Evolutionary conservation across 2,329 filamentous ascomycete genomes (phyloP).

Genomic region (Epichloe uncinata): DNA sequence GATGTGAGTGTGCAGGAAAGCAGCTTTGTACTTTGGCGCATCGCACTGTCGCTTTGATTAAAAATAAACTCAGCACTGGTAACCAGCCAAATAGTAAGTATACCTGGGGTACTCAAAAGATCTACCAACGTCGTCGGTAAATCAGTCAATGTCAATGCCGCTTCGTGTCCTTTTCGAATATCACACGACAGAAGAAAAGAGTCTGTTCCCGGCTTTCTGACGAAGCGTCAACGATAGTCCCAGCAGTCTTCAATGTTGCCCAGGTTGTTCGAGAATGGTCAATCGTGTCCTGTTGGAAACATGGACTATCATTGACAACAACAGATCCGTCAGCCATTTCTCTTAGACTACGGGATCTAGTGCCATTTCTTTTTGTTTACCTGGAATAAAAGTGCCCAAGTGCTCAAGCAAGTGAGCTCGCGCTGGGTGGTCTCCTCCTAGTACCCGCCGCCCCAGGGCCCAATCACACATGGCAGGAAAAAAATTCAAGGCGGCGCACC

Average conservation of each 20-base stretch:
- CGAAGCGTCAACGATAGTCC: too few relatives aligned
- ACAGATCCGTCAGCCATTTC: too few relatives aligned
- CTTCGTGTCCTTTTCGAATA: too few relatives aligned
- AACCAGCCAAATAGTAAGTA: too few relatives aligned
- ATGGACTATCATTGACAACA: too few relatives aligned
- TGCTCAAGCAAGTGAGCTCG: background rate
- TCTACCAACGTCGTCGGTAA: background rate
- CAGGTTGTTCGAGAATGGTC: too few relatives aligned
- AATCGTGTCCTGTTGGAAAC: too few relatives aligned
- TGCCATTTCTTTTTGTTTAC: background rate
- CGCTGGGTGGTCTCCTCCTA: conserved; percentile 1
- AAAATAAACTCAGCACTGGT: too few relatives aligned
- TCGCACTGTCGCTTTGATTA: background rate
- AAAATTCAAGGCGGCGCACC: conserved; percentile 20
- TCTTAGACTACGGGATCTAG: background rate
- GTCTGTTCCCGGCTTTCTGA: too few relatives aligned
- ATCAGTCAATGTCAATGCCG: too few relatives aligned
- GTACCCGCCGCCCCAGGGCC: conserved; percentile 12
- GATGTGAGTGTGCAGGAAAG: background rate
- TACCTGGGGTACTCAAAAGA: too few relatives aligned
- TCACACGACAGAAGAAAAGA: background rate
- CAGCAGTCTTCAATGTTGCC: too few relatives aligned
- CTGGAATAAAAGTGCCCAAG: background rate
- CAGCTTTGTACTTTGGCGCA: background rate
- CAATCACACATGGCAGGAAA: conserved; percentile 26